Evolutionary conservation across 2,329 filamentous ascomycete species (phyloP), one percentile per base, ranked within the genome.

Genomic region (Coleophoma crateriformis): DNA sequence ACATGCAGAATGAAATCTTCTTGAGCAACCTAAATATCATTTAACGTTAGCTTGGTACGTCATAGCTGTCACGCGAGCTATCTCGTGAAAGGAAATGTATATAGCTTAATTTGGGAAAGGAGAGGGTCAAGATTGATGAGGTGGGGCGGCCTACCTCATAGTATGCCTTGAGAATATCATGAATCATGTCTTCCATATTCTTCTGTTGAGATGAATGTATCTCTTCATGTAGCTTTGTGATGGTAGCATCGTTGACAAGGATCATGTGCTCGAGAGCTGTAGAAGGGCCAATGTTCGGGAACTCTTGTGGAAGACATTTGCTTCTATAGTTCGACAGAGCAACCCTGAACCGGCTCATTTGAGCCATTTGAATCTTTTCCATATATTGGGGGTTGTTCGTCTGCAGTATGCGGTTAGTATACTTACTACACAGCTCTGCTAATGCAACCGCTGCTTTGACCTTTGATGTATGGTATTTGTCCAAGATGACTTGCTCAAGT

Each of bases 121-220:
- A 37, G 14, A 6, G 32, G n/a, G 27, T 39, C 10, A 41, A 3
- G 11, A 33, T 22, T 10, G 7, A 37, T 19, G 8, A 15, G 4
- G 11, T n/a, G 38, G 32, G 27, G 19, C 12, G 15, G 42, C 55
- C 33, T 59, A 68, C 66, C 56, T 68, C 55, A 38, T 70, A 70
- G 15, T 71, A 71, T 0, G 65, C 64, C 33, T 65, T 67, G 10
- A 70, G 54, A 1, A 67, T 52, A 33, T 70, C 67, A 32, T 71
- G 67, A 0, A 70, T 62, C 14, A 68, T 64, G 5, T 65, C 40
- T 10, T 61, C 49, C 46, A 64, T 67, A 35, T 66, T 68, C 7
- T 61, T 52, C 50, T 54, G 17, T 42, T 42, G 34, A 27, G 46
- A 32, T 19, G 49, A 47, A 51, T 64, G 61, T 10, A 58, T 35